phyloP scores from a whole-genome alignment of 163 green algal genomes.

The Volvox carteri region DNA sequence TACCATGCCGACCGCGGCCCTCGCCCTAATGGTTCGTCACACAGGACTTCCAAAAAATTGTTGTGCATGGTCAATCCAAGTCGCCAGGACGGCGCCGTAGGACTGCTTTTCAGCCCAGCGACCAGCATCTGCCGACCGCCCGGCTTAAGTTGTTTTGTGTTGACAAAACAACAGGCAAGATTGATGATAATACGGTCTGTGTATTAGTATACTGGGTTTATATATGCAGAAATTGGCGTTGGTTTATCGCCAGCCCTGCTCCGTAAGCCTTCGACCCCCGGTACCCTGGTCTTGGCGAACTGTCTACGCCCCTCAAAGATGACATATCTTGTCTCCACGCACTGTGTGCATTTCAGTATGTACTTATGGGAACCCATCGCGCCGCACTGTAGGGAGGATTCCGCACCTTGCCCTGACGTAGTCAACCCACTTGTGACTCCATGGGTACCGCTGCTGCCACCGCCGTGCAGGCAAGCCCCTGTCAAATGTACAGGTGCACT shows the following conservation, averaged over 20 bases:
- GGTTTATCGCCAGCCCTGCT: background rate
- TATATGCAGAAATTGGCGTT: too few species aligned
- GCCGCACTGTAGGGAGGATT: too few species aligned
- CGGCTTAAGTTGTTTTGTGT: constrained; percentile 47
- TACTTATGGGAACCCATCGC: too few species aligned
- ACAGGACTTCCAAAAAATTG: constrained; percentile 53
- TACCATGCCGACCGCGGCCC: constrained; percentile 4
- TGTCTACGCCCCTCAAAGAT: too few species aligned
- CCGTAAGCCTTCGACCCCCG: constrained; percentile 23
- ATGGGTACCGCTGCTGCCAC: background rate
- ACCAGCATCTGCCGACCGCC: constrained; percentile 50
- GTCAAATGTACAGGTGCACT: constrained; percentile 17
- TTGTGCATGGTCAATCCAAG: constrained; percentile 39
- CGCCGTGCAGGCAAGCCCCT: constrained; percentile 47
- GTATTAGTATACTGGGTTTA: too few species aligned
- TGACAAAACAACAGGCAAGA: constrained; percentile 53
- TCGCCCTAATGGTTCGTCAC: too few species aligned
- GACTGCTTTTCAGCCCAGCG: constrained; percentile 19
- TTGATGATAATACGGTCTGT: too few species aligned
- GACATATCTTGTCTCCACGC: too few species aligned
- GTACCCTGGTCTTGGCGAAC: background rate
- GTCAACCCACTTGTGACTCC: too few species aligned
- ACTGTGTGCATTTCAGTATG: too few species aligned
- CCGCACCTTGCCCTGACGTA: too few species aligned
- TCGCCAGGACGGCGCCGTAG: constrained; percentile 7